Conservation (phyloP, 148 eudicot genomes). For the Salicornia ramosissima region DNA sequence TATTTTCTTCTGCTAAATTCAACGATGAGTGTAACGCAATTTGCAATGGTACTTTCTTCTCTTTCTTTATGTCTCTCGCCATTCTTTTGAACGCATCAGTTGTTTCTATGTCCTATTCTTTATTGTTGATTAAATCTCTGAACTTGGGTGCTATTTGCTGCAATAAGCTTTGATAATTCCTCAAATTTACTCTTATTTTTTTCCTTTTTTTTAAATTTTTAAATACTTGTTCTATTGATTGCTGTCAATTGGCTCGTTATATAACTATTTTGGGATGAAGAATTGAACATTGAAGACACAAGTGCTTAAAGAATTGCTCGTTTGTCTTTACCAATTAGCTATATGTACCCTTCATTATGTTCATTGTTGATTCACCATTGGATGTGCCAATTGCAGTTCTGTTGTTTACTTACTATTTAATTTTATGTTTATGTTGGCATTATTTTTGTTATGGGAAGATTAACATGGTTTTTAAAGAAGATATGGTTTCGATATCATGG, state of each 20-base stretch:
- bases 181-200: not conserved
- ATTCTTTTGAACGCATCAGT: not conserved
- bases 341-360: no score
- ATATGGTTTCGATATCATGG: not conserved
- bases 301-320: no score
- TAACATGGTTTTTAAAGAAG: not conserved
- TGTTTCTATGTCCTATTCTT: not conserved
- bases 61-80: slow-evolving; percentile 3
- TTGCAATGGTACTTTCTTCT: slow-evolving; percentile 45
- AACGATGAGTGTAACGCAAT: slow-evolving; percentile 53
- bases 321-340: no score
- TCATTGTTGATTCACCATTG: not conserved
- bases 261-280: not conserved
- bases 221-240: not conserved
- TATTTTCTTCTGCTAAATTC: slow-evolving; percentile 3
- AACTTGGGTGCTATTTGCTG: not conserved
- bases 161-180: not conserved
- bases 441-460: no score
- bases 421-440: no score
- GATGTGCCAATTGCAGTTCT: not conserved
- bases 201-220: not conserved
- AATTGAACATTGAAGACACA: not conserved
- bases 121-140: not conserved
- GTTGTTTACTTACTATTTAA: not conserved
- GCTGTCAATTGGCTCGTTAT: not conserved